Evolutionary conservation across 2,329 filamentous ascomycete genomes (phyloP).

Genomic region (Graphilbum sp.): DNA sequence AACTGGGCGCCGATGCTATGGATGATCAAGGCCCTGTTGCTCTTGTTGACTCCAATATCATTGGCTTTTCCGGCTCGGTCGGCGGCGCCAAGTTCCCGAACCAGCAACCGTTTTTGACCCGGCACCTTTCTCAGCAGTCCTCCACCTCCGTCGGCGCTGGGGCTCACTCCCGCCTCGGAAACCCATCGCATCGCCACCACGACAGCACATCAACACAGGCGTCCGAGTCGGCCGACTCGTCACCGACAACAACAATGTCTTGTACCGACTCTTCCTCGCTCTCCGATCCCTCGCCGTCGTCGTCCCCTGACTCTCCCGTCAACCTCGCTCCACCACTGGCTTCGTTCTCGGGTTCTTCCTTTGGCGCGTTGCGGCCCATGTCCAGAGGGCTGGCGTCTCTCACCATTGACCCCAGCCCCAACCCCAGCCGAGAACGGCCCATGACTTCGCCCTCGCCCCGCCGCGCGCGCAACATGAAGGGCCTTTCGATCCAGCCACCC

Average conservation of each 20-base stretch:
- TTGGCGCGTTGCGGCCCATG: slow-evolving; percentile 30
- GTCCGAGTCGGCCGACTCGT: slow-evolving; percentile 81
- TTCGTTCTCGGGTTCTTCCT: slow-evolving; percentile 47
- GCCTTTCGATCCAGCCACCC: slow-evolving; percentile 59
- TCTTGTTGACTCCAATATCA: slow-evolving; percentile 35
- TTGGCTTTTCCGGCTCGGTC: slow-evolving; percentile 24
- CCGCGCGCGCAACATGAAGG: slow-evolving; percentile 70
- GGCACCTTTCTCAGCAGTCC: slow-evolving; percentile 20
- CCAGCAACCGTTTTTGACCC: slow-evolving; percentile 1
- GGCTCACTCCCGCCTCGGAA: slow-evolving; percentile 22
- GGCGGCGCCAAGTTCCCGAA: slow-evolving; percentile 18
- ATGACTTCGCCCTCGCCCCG: slow-evolving; percentile 55
- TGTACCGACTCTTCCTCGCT: slow-evolving; percentile 83
- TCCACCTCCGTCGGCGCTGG: slow-evolving; percentile 9
- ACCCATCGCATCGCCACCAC: slow-evolving; percentile 49
- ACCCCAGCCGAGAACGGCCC: slow-evolving; percentile 31
- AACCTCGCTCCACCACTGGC: slow-evolving; percentile 57
- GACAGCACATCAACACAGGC: slow-evolving; percentile 64
- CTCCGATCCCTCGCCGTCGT: slow-evolving; percentile 79
- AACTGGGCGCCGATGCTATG: slow-evolving; percentile 41
- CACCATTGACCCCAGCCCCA: slow-evolving; percentile 20
- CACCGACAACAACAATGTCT: slow-evolving; percentile 83
- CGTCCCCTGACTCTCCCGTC: slow-evolving; percentile 79
- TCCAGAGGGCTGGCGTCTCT: slow-evolving; percentile 20
- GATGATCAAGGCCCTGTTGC: slow-evolving; percentile 36